phyloP scores from a whole-genome alignment of 1,284 basidiomycete genomes.

The Mrakiaceae sp. region DNA sequence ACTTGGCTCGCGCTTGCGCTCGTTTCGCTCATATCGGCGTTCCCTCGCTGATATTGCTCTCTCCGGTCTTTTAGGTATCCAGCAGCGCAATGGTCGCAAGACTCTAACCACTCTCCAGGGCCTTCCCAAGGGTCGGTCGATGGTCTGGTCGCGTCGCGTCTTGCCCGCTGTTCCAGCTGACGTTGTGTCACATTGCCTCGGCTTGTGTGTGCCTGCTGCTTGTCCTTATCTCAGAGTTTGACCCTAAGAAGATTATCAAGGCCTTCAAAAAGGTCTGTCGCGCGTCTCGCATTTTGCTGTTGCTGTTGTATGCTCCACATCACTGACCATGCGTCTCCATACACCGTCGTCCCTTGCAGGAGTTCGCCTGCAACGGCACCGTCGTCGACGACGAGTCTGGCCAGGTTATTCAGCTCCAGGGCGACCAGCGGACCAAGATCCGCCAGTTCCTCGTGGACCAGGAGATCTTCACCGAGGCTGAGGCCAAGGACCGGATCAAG shows the following conservation, averaged over 20 bases:
- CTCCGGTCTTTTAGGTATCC: conserved; percentile 47
- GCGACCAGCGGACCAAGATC: conserved; percentile 92
- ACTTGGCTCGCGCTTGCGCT: background rate
- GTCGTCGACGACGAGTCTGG: conserved; percentile 95
- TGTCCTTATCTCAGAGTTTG: conserved; percentile 58
- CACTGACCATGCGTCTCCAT: background rate
- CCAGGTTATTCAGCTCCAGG: conserved; percentile 96
- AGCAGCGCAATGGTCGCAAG: conserved; percentile 99
- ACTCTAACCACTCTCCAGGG: conserved; percentile 97
- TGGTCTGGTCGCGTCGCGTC: background rate
- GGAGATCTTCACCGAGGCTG: conserved; percentile 34
- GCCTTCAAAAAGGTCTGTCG: conserved; percentile 84
- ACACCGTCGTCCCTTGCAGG: conserved; percentile 41
- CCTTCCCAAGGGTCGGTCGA: conserved; percentile 67
- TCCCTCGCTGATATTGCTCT: background rate
- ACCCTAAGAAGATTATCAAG: conserved; percentile 96
- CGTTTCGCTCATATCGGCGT: background rate
- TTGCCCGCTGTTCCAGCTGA: background rate
- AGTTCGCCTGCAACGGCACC: conserved; percentile 98
- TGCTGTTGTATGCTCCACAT: background rate
- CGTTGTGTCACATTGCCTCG: background rate
- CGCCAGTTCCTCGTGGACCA: conserved; percentile 64
- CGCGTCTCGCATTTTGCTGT: background rate
- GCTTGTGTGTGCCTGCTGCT: background rate
- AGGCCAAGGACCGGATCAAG: conserved; percentile 33